Base-by-base conservation (phyloP, 2,329 filamentous ascomycete species). In the Pochonia chlamydosporia region DNA sequence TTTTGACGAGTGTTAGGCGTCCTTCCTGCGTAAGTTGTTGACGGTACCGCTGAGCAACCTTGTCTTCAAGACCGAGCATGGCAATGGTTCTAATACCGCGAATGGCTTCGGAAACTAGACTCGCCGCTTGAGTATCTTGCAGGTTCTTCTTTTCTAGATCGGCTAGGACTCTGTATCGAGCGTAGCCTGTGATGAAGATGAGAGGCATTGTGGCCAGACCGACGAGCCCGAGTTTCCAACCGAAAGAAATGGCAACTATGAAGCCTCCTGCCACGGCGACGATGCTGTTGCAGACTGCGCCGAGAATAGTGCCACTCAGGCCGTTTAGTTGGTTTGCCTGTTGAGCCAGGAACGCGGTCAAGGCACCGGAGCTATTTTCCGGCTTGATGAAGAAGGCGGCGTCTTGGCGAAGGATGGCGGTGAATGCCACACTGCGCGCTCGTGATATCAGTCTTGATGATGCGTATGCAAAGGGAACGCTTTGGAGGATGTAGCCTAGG, bases 201-300 rank as follows among this genome's bases (percentile, higher is more conserved):
- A 67, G 62, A 1, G 72, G 65, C 9, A 76, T 50, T 3, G 62
- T 71, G 36, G 70, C 66, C 0, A 70, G 58, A 24, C 65, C 60
- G 0, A 75, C 70, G 3, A 76, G 58, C 1, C 65, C 68, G 1
- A 78, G 57, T 30, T 68, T 74, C 71, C 70, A 77, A 1, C 63
- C 65, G 44, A 66, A 62, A 0, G 57, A 64, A 2, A 78, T 52
- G 0, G 68, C 62, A 0, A 78, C 53, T 2, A 70, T 59, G 20
- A 62, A 63, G 46, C 61, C 67, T 3, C 63, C 59, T 1, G 71
- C 24, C 0, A 78, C 50, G 24, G 64, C 73, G 33, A 72, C 49
- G 2, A 70, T n/a, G 5, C 65, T 57, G 18, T 72, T 63, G 1
- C 74, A 40, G 11, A 76, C 65, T 5, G 74, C 49, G 2, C 59